phyloP scores from a whole-genome alignment of 306 rosid species.

The Vigna reflexopilosa region DNA sequence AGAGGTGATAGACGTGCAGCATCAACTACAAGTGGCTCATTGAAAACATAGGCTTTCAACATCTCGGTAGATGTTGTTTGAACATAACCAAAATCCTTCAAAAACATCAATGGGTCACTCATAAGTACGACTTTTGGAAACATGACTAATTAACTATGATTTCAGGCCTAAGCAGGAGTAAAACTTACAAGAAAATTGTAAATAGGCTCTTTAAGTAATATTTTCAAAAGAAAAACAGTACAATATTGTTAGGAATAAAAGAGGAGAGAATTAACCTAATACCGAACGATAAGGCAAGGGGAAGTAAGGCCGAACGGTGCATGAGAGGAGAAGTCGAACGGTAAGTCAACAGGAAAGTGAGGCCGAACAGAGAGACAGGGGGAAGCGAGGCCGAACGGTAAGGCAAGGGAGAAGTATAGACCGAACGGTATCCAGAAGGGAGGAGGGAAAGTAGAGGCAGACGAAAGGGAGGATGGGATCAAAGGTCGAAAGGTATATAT shows the following conservation, averaged over 20 bases:
- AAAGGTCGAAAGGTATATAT: too few relatives aligned
- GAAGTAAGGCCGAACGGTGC: too few relatives aligned
- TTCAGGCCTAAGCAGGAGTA: slow-evolving; percentile 37
- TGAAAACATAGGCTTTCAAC: slow-evolving; percentile 80
- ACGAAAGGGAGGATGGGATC: too few relatives aligned
- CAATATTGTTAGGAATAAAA: not conserved
- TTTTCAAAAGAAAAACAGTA: not conserved
- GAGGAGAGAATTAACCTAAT: too few relatives aligned
- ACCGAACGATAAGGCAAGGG: too few relatives aligned
- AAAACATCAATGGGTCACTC: slow-evolving; percentile 43
- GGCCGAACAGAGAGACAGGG: too few relatives aligned
- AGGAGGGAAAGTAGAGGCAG: too few relatives aligned
- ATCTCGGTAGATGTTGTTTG: slow-evolving; percentile 89
- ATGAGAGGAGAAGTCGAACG: too few relatives aligned
- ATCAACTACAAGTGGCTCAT: slow-evolving; percentile 74
- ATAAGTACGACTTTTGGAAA: slow-evolving; percentile 30
- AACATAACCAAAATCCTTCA: slow-evolving; percentile 85
- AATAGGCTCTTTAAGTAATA: slow-evolving; percentile 10
- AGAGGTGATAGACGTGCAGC: slow-evolving; percentile 70
- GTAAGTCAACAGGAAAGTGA: too few relatives aligned
- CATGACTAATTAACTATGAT: slow-evolving; percentile 31
- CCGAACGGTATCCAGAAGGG: too few relatives aligned
- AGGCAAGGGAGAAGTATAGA: too few relatives aligned
- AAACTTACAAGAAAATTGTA: not conserved
- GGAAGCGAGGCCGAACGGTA: too few relatives aligned